Evolutionary conservation across 164 flowering plant species (phyloP), one percentile per base, ranked within the genome.

Genomic region (Aristolochia contorta): DNA sequence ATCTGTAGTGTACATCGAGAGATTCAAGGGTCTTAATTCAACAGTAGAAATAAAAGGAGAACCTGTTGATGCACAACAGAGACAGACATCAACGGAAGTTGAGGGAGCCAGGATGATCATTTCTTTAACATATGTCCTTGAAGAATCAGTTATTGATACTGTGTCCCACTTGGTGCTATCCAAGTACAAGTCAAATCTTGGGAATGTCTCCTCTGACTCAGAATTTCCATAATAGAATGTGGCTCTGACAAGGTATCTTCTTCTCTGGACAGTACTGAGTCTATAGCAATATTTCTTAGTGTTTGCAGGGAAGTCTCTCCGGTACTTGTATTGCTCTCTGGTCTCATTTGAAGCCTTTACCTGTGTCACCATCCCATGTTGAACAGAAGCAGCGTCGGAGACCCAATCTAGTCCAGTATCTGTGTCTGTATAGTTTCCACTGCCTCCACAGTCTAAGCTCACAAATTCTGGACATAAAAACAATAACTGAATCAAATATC

Each of bases 381-480:
- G 72, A 53, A 74, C 78, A 52, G 80, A 45, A 6, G 75, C 81
- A 21, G 53, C 33, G 65, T 93, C 97, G 30, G 97, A 79, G 52
- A 69, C 66, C 98, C 98, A 93, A 58, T 59, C 60, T 10, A 89
- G 64, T 20, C 94, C 89, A 8, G 93, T 93, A 21, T 41, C 66
- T 50, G 73, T 67, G 70, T 93, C 97, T 1, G 85, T 84, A 71
- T 84, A 79, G 57, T 80, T 81, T 12, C 73, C 65, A 54, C 78
- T 62, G 10, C 85, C 86, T 71, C 98, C 98, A 78, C 98, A 93
- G 57, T 93, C 97, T 73, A 93, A 78, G 67, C 96, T 93, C 41
- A 86, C 65, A 70, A 93, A 93, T 47, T 89, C 98, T 93, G 89
- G 78, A 77, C n/a, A 41, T 47, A 30, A 32, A 19, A n/a, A 47